A percentile compares a stretch with the other conserved stretches of the same genome.
These are phyloP conservation scores for Penicillium paradoxum DNA, from an alignment of 495 filamentous ascomycete genomes.

Conservation along the genomic window DNA sequence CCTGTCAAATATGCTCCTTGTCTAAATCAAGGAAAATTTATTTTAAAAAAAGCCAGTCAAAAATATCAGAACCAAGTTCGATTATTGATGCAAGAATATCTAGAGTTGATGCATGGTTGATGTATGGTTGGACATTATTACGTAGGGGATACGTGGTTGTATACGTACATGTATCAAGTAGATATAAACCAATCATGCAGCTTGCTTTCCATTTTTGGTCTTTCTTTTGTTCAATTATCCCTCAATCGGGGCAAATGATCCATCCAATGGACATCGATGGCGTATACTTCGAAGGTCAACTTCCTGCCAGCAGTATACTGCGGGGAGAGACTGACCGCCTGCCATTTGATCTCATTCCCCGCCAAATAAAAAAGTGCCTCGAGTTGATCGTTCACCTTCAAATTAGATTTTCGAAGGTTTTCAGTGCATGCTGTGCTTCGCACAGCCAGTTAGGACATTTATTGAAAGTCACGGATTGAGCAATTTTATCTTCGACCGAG, in stretches of 20 bases:
- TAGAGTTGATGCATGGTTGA: too few relatives aligned
- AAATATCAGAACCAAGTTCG: too few relatives aligned
- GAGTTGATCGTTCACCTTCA: constrained; percentile 2
- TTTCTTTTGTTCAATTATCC: too few relatives aligned
- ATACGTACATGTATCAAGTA: too few relatives aligned
- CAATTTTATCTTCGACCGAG: neutral
- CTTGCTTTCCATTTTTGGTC: too few relatives aligned
- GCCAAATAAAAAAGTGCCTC: constrained; percentile 23
- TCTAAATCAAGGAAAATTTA: too few relatives aligned
- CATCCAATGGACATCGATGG: neutral
- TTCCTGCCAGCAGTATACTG: constrained; percentile 4
- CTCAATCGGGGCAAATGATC: too few relatives aligned
- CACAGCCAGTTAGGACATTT: constrained; percentile 22
- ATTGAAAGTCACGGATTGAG: neutral
- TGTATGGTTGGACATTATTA: too few relatives aligned
- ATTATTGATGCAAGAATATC: too few relatives aligned
- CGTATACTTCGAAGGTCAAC: neutral
- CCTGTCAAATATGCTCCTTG: neutral
- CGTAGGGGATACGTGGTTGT: too few relatives aligned
- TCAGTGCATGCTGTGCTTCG: constrained; percentile 27
- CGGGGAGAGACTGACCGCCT: constrained; percentile 22
- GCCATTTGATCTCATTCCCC: constrained; percentile 21
- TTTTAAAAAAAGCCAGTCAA: too few relatives aligned
- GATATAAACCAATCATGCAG: too few relatives aligned
- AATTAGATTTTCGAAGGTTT: neutral